Conservation (phyloP, 352 stramenopile species). For the Pythium folliculosum region DNA sequence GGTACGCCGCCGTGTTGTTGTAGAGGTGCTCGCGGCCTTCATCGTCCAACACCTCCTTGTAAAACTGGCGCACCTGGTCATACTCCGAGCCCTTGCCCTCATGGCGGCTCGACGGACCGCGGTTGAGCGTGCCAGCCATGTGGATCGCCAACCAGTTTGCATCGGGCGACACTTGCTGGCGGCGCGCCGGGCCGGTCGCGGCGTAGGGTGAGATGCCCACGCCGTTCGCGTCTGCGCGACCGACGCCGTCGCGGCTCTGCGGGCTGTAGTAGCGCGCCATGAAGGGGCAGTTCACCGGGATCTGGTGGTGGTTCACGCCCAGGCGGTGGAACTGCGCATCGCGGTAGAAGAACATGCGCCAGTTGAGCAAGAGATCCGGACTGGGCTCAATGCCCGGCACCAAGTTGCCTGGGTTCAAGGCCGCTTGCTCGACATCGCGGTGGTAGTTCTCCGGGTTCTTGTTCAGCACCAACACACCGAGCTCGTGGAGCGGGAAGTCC, state of each 20-base stretch:
- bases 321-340: slow-evolving; percentile 88
- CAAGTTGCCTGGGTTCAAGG: slow-evolving; percentile 91
- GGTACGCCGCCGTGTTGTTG: slow-evolving; percentile 32
- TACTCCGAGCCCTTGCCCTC: slow-evolving; percentile 33
- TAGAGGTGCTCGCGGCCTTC: slow-evolving; percentile 23
- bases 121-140: slow-evolving; percentile 20
- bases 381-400: slow-evolving; percentile 91
- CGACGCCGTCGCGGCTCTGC: slow-evolving; percentile 27
- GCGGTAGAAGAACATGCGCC: slow-evolving; percentile 87
- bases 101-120: slow-evolving; percentile 32
- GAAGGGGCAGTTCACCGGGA: slow-evolving; percentile 88
- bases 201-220: slow-evolving; percentile 25
- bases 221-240: slow-evolving; percentile 33
- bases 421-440: slow-evolving; percentile 92
- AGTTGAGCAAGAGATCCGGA: slow-evolving; percentile 36
- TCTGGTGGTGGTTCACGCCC: slow-evolving; percentile 88
- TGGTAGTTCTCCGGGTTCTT: slow-evolving; percentile 93
- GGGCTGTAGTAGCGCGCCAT: slow-evolving; percentile 35
- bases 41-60: slow-evolving; percentile 23
- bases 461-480: slow-evolving; percentile 90
- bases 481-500: slow-evolving; percentile 84
- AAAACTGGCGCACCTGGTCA: slow-evolving; percentile 33
- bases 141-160: slow-evolving; percentile 30
- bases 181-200: background rate
- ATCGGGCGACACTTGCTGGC: slow-evolving; percentile 23